phyloP scores from a whole-genome alignment of 2,329 filamentous ascomycete genomes.

The Aspergillus floridensis region DNA sequence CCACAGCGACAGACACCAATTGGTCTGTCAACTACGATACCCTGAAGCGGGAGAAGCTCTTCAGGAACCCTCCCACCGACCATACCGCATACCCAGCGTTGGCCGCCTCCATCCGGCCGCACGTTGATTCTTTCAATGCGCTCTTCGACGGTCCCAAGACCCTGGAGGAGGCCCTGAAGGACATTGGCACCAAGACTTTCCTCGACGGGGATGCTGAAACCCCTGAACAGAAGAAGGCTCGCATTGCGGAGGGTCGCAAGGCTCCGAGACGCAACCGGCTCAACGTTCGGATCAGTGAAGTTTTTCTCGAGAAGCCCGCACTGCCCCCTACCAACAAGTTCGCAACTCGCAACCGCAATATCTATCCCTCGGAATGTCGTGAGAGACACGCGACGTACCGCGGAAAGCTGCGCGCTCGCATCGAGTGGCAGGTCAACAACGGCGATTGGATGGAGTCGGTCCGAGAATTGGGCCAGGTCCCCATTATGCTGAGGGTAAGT shows the following conservation, averaged over 20 bases:
- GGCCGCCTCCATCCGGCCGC: slow-evolving; percentile 80
- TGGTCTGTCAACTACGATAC: slow-evolving; percentile 90
- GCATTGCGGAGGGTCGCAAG: slow-evolving; percentile 54
- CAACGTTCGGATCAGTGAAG: slow-evolving; percentile 72
- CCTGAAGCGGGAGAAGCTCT: slow-evolving; percentile 80
- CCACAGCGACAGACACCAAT: slow-evolving; percentile 60
- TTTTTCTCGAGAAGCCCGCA: slow-evolving; percentile 77
- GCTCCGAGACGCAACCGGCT: slow-evolving; percentile 67
- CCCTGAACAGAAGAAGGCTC: slow-evolving; percentile 35
- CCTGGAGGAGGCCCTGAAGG: slow-evolving; percentile 71
- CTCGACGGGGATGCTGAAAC: slow-evolving; percentile 69
- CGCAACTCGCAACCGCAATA: slow-evolving; percentile 72
- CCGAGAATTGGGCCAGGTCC: slow-evolving; percentile 82
- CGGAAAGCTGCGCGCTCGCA: slow-evolving; percentile 75
- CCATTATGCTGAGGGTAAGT: slow-evolving; percentile 85
- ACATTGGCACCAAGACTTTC: slow-evolving; percentile 86
- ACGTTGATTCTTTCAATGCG: slow-evolving; percentile 93
- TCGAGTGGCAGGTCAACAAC: slow-evolving; percentile 85
- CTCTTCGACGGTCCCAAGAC: slow-evolving; percentile 73
- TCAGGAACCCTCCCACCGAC: slow-evolving; percentile 82
- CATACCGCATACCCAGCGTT: slow-evolving; percentile 84
- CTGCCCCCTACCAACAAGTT: slow-evolving; percentile 81
- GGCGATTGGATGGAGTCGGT: slow-evolving; percentile 79
- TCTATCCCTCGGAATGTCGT: slow-evolving; percentile 88
- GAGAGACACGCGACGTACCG: slow-evolving; percentile 90